Evolutionary conservation across 257 asterid genomes (phyloP), one percentile per base, ranked within the genome.

Genomic region (Scutellaria barbata): DNA sequence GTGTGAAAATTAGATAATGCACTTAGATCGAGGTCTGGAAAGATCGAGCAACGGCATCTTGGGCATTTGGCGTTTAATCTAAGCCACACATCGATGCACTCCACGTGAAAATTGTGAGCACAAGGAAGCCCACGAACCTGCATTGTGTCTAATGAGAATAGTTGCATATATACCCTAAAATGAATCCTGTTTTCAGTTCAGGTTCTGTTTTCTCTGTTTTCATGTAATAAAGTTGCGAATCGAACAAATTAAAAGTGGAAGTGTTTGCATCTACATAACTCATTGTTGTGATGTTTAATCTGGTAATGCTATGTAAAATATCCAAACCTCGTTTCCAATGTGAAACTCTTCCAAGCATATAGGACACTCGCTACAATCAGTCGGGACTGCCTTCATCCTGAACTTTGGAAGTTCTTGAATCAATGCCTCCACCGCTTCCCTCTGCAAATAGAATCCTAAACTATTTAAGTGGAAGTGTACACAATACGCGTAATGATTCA

Each of bases 51-150:
- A 17, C 98, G 96, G 71, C 99, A 94, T 71, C 99, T 85, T 1
- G 99, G 99, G 82, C 99, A 94, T 78, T 94, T 91, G 67, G 87
- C 95, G 40, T 94, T 91, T 45, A 94, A 74, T 37, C 98, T 83
- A 37, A 94, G 99, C 98, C 99, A 94, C 81, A 91, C 96, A 16
- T 94, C 99, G 10, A 94, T 94, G 84, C 99, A 94, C 78, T 88
- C 99, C 66, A 89, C 98, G 5, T 94, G 99, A 76, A 94, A 94
- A 68, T 94, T 94, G 86, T 94, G 99, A 10, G 99, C 99, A 81
- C 99, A 94, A 5, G 99, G 99, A 57, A 94, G 95, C 25, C 98
- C 99, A 3, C 35, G 35, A 4, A 30, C 35, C 35, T 30, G 35
- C 35, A 30, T 30, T 30, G 5, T 30, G 35, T 30, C 35, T 30